Evolutionary conservation across 768 basidiomycete genomes (phyloP), one percentile per base, ranked within the genome.

Genomic region (Russula abietina): DNA sequence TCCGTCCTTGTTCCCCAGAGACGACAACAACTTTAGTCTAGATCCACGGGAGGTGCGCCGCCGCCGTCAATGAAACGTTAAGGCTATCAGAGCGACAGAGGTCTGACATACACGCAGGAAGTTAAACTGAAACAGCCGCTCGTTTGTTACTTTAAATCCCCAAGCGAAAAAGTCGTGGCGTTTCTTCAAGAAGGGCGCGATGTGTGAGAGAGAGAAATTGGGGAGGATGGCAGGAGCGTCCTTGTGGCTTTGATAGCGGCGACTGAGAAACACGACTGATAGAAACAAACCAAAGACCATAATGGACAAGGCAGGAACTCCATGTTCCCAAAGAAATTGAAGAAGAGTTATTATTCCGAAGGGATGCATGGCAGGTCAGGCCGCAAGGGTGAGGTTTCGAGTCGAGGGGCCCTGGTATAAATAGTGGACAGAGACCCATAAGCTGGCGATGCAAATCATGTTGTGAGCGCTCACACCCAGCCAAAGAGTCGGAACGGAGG

Each of bases 141-240:
- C 79, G 3, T 86, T 86, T 32, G 86, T 86, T 56, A 80, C 81
- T 63, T 81, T 80, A 72, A 89, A 88, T 16, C 84, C 88, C 76
- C 83, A 82, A 69, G 83, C 84, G n/a, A 91, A 70, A 72, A 91
- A 91, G 69, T 89, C 88, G 69, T 84, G 84, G 57, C 88, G 80
- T 67, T 74, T 75, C 50, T 80, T 81, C 71, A 89, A 90, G 78
- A 90, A 91, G 19, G 87, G 82, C 36, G 75, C 70, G 59, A 87
- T 84, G 65, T 82, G 79, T 68, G 82, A 78, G 59, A 87, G 75
- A 60, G 81, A 79, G 48, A 77, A 75, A 49, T 84, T 82, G 45
- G 88, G 87, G 6, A 90, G 76, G 55, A 75, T 76, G 52, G 75
- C 76, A 55, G 88, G 72, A 49, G 70, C 65, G 67, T 85, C 83